Evolutionary conservation across 2,329 filamentous ascomycete genomes (phyloP), one percentile per base, ranked within the genome.

Genomic region (Penicillium olsonii): DNA sequence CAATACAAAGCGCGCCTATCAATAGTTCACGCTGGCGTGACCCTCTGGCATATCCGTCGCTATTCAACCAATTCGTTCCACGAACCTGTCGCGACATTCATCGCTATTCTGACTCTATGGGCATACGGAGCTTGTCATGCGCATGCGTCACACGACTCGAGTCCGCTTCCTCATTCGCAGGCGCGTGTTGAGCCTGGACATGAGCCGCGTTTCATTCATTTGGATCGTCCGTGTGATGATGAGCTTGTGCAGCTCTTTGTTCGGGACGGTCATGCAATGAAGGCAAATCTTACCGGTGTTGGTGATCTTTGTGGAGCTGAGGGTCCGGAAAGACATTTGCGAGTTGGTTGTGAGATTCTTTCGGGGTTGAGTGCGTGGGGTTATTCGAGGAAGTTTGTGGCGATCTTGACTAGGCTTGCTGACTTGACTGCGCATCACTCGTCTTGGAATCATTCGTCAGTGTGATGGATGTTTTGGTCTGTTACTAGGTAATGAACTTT

Each of bases 161-260:
- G 31, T 18, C 42, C 50, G 14, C 35, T 22, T 26, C 40, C 34
- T 4, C 41, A 53, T 18, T 38, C 37, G 7, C 39, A 51, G n/a
- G 35, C 42, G 18, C 39, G 50, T 17, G 34, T 42, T 33, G 53
- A 57, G 11, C 41, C 52, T n/a, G 59, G 57, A 3, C 60, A 61
- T 1, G 68, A 71, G 15, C 71, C 75, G 0, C 70, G 65, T 0
- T 76, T 78, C 8, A 78, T 83, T 31, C 74, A 78, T 15, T 67
- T 84, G 0, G 81, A 84, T 48, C 70, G 80, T 9, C 81, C 81
- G 0, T 75, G 75, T 2, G 79, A 83, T 53, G 81, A 84, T 59
- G 80, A 83, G 56, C 70, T 83, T 41, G 79, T 82, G 1, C 81
- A 84, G 55, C 64, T 77, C 2, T 84, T 80, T 59, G 78, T 84